Base-by-base conservation (phyloP, 2,329 filamentous ascomycete species). In the Sphaceloma murrayae region DNA sequence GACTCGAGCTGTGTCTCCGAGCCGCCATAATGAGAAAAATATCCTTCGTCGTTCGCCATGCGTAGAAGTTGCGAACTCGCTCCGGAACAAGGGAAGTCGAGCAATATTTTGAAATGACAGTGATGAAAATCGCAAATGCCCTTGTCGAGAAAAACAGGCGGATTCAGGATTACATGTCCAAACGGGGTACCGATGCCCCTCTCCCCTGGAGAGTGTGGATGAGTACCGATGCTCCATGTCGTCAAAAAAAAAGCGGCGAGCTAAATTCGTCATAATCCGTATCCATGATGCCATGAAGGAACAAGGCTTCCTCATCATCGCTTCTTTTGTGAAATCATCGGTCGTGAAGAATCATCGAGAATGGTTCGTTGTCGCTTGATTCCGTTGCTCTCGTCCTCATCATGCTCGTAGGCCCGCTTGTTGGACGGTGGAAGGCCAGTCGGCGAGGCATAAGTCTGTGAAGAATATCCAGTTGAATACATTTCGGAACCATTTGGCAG, bases 371-470 rank as follows among this genome's bases (percentile, higher is more conserved):
- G 42, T 27, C 42, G 42, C 21, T 45, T 45, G 42, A 34, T 13
- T 8, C 13, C 34, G 13, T 33, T 30, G 11, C 16, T 45, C 21
- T 34, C 42, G 31, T 45, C 42, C 19, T 82, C 77, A 42, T 80
- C 78, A 49, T 65, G 60, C 16, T 80, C 78, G 48, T 78, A 74
- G 52, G 72, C 67, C 52, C 78, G 75, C 66, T 81, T 82, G 52
- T 63, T 72, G 2, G 71, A 69, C 11, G 67, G 58, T 26, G 55
- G 47, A 30, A 55, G 46, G 27, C 43, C 42, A 13, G 45, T 48
- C 46, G 80, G 78, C 4, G 74, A 65, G 11, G 77, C 69, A 52
- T 88, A 85, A 7, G 74, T 75, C 17, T 82, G 75, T 30, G 58
- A 55, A 2, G 50, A 48, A 33, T 56, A 57, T 34, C 58, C 58